These are phyloP conservation scores for Daldinia eschscholtzii DNA, from an alignment of 2,329 filamentous ascomycete species.

Conservation along the genomic window DNA sequence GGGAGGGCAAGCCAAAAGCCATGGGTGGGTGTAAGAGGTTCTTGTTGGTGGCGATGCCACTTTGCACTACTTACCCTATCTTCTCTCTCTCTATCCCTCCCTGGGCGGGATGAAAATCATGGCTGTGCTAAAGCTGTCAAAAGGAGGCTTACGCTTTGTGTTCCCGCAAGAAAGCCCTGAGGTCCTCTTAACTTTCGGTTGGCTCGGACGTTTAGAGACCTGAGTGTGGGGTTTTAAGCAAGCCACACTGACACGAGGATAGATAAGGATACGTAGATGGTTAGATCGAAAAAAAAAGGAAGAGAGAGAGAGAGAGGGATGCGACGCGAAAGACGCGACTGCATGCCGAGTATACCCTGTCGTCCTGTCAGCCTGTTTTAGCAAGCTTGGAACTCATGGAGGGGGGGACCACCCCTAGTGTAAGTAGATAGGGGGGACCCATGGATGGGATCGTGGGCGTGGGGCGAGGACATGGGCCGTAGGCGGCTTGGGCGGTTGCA, in stretches of 20 bases:
- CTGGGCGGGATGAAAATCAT: slow-evolving; percentile 35
- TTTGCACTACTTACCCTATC: background rate
- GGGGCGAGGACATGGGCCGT: slow-evolving; percentile 34
- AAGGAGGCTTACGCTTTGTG: slow-evolving; percentile 43
- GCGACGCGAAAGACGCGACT: slow-evolving; percentile 47
- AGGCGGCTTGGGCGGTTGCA: slow-evolving; percentile 49
- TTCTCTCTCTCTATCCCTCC: background rate
- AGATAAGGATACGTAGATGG: slow-evolving; percentile 46
- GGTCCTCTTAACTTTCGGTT: slow-evolving; percentile 36
- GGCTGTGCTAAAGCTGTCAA: slow-evolving; percentile 36
- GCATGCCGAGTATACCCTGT: slow-evolving; percentile 46
- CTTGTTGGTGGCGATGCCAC: slow-evolving; percentile 44
- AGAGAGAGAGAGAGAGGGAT: slow-evolving; percentile 16
- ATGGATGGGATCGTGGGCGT: slow-evolving; percentile 40
- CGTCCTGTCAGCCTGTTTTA: slow-evolving; percentile 34
- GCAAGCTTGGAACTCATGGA: slow-evolving; percentile 11
- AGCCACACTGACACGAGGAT: slow-evolving; percentile 48
- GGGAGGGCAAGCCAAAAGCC: slow-evolving; percentile 41
- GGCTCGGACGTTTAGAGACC: slow-evolving; percentile 36
- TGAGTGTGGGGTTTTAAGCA: slow-evolving; percentile 42
- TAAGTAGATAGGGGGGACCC: slow-evolving; percentile 19
- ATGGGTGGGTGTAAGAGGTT: slow-evolving; percentile 17
- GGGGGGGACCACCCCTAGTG: slow-evolving; percentile 2
- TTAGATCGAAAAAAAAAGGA: background rate
- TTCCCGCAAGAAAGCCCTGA: background rate